Evolutionary conservation across 176 grass and related monocot genomes (phyloP).

Genomic region (Carex cristatella): DNA sequence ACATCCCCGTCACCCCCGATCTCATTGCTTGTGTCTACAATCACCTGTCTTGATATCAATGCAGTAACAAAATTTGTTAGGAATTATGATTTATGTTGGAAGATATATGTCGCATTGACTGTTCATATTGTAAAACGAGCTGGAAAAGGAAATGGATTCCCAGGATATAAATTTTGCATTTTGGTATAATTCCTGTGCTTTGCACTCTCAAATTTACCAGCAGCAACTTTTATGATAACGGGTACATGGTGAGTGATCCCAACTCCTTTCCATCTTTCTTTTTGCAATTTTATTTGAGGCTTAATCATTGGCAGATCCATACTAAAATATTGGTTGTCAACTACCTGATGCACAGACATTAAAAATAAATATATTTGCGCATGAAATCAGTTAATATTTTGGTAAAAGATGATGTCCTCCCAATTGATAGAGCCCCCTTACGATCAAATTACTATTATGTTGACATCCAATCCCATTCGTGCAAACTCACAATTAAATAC

Average conservation of each 20-base stretch:
- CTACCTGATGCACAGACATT: background rate
- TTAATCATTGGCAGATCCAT: background rate
- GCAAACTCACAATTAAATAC: background rate
- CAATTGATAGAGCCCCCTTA: background rate
- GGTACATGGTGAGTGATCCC: background rate
- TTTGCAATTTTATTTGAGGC: background rate
- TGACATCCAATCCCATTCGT: background rate
- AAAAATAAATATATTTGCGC: background rate
- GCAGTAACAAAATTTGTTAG: constrained; percentile 29
- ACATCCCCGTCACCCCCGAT: constrained; percentile 95
- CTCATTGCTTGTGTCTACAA: constrained; percentile 97
- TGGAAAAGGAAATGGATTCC: background rate
- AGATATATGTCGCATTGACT: background rate
- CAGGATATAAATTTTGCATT: constrained; percentile 8
- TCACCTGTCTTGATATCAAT: constrained; percentile 87
- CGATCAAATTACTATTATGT: background rate
- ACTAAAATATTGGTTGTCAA: background rate
- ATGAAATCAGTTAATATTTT: background rate
- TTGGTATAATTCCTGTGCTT: background rate
- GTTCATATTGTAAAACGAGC: background rate
- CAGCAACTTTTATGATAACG: background rate
- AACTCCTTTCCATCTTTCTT: background rate
- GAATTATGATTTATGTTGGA: background rate
- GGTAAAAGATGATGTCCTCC: background rate
- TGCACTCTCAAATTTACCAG: background rate